Conservation (phyloP, 345 rosid genomes). For the Aquilaria yunnanensis region DNA sequence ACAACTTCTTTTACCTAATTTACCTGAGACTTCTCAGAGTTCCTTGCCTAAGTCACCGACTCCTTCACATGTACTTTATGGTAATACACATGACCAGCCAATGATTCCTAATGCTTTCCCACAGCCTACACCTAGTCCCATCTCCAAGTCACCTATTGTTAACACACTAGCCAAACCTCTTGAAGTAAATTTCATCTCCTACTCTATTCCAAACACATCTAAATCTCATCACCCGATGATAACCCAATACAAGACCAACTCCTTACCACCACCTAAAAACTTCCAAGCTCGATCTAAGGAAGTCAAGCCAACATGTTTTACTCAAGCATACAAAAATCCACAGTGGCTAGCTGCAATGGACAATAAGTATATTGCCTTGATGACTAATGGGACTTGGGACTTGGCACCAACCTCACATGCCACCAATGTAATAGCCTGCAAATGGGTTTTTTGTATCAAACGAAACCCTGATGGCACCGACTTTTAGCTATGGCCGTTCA, state of each 20-base stretch:
- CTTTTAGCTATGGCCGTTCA: conserved; percentile 3
- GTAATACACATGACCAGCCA: too few species aligned
- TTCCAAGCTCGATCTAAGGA: not conserved
- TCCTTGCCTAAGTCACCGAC: too few species aligned
- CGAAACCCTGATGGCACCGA: not conserved
- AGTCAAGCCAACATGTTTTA: not conserved
- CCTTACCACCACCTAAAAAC: not conserved
- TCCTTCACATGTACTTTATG: too few species aligned
- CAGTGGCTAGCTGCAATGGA: not conserved
- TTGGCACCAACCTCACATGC: not conserved
- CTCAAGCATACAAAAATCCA: not conserved
- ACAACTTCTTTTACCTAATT: too few species aligned
- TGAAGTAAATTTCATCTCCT: too few species aligned
- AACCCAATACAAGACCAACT: not conserved
- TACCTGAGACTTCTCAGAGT: too few species aligned
- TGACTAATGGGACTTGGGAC: not conserved
- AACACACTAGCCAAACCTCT: too few species aligned
- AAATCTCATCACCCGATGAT: not conserved
- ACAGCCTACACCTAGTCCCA: too few species aligned
- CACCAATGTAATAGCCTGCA: not conserved
- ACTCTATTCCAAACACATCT: too few species aligned
- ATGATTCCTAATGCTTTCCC: too few species aligned
- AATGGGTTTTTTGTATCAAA: conserved; percentile 1
- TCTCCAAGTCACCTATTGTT: too few species aligned
- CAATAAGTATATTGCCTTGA: not conserved